These are phyloP conservation scores for Yarrowia sp. DNA, from an alignment of 805 yeast genomes.

Conservation along the genomic window DNA sequence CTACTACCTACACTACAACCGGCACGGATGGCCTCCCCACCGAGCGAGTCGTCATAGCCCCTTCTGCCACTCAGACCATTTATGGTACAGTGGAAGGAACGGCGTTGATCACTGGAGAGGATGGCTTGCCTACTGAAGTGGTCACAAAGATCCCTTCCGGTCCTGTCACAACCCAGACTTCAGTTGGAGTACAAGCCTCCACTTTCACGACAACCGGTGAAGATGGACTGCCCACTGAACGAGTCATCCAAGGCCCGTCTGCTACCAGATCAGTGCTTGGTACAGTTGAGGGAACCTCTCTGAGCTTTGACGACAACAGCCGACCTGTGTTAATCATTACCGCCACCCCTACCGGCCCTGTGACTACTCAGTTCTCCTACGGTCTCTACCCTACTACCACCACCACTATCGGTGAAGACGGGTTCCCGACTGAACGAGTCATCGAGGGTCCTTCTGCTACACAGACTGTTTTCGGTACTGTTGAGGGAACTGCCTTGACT, in stretches of 20 bases:
- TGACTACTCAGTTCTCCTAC: neutral
- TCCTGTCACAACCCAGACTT: neutral
- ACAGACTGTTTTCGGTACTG: neutral
- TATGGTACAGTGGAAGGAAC: too few species aligned
- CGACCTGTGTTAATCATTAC: neutral
- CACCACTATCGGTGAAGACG: neutral
- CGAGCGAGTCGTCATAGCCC: too few species aligned
- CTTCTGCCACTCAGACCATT: too few species aligned
- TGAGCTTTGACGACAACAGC: neutral
- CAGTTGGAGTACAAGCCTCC: neutral
- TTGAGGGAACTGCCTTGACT: neutral
- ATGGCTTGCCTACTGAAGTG: too few species aligned
- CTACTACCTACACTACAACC: too few species aligned
- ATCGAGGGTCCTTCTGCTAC: neutral
- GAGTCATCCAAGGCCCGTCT: neutral
- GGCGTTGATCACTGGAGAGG: too few species aligned
- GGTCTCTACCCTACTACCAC: neutral
- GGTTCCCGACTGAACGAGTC: neutral
- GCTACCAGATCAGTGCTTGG: neutral
- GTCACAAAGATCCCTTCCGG: neutral
- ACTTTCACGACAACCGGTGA: neutral
- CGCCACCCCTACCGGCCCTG: neutral
- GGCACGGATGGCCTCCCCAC: too few species aligned
- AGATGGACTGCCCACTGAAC: neutral
- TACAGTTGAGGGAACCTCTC: neutral